A percentile compares a stretch with the other conserved stretches of the same genome.
Conservation (phyloP, 306 rosid genomes). For the Trifolium subterraneum region DNA sequence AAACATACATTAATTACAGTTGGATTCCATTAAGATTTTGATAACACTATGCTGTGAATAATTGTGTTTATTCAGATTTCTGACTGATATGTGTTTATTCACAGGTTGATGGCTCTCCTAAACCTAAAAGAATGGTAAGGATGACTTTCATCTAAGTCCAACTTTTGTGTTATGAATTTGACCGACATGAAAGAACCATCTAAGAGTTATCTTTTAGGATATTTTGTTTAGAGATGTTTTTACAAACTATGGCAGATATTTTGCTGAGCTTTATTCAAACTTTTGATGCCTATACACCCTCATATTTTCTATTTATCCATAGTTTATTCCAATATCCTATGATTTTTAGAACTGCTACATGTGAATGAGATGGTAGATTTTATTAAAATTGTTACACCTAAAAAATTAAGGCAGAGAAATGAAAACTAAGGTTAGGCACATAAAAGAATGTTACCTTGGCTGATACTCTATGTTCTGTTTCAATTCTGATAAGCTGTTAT, state of each 20-base stretch:
- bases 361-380: too few species aligned
- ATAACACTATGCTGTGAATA: not conserved
- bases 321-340: not conserved
- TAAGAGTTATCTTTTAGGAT: not conserved
- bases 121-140: slow-evolving; percentile 63
- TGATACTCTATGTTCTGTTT: too few species aligned
- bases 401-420: too few species aligned
- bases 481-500: too few species aligned
- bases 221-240: not conserved
- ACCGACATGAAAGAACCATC: not conserved
- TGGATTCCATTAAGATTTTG: slow-evolving; percentile 4
- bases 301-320: too few species aligned
- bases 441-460: too few species aligned
- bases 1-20: not conserved
- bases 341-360: too few species aligned
- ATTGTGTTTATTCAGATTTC: slow-evolving; percentile 20
- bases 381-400: too few species aligned
- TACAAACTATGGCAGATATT: not conserved
- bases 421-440: too few species aligned
- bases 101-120: slow-evolving; percentile 64
- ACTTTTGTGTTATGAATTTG: slow-evolving; percentile 24
- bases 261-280: slow-evolving; percentile 1
- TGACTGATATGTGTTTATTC: slow-evolving; percentile 37
- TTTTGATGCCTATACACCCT: not conserved
- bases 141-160: not conserved